Conservation (phyloP, 495 filamentous ascomycete species). For the Penicillium arizonense region DNA sequence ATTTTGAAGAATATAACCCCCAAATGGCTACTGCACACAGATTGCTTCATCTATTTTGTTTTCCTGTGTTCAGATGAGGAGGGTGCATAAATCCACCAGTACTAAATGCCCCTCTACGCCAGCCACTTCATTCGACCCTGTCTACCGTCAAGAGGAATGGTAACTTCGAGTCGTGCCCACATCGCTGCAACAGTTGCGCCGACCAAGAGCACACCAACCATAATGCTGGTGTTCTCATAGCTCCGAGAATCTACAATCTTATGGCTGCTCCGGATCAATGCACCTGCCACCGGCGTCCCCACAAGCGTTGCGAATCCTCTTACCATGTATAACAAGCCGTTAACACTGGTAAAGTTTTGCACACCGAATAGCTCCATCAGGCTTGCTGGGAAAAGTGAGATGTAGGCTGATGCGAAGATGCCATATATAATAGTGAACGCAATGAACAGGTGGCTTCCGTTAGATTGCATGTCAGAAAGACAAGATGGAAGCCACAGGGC, state of each 20-base stretch:
- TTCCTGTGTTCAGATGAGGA: no score
- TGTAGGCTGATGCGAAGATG: constrained; percentile 38
- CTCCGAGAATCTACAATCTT: constrained; percentile 12
- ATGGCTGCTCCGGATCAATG: constrained; percentile 28
- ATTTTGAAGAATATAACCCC: no score
- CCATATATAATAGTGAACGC: constrained; percentile 39
- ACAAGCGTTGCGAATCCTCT: constrained; percentile 38
- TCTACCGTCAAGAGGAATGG: constrained; percentile 9
- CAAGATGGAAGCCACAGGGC: constrained; percentile 42
- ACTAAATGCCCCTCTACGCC: constrained; percentile 4
- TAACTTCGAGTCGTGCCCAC: constrained; percentile 35
- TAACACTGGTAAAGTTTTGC: constrained; percentile 41
- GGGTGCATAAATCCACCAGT: no score
- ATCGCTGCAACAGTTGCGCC: constrained; percentile 27
- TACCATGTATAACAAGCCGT: constrained; percentile 44
- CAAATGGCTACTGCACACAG: no score
- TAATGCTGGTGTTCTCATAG: constrained; percentile 29
- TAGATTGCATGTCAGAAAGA: constrained; percentile 12
- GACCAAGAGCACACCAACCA: constrained; percentile 29
- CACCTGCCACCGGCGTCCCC: constrained; percentile 42
- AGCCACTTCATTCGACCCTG: constrained; percentile 18
- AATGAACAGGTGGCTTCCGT: constrained; percentile 31
- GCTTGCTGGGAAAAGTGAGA: constrained; percentile 39
- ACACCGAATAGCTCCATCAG: constrained; percentile 43
- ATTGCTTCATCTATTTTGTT: no score